Evolutionary conservation across 495 filamentous ascomycete genomes (phyloP).

Genomic region (Podospora didyma): DNA sequence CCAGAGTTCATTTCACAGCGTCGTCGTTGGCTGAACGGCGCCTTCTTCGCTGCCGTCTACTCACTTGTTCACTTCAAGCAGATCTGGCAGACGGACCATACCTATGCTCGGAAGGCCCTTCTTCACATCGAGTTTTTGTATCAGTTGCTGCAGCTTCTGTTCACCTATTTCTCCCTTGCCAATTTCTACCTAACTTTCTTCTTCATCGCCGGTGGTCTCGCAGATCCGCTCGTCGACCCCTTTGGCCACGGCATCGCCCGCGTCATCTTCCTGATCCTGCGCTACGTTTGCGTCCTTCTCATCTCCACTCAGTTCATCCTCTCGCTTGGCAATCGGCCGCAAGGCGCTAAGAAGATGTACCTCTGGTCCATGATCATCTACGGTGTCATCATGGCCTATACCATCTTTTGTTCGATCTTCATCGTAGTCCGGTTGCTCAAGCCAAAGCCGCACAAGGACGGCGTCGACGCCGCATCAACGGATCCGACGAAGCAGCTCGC

Average conservation of each 20-base stretch:
- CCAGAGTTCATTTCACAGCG: constrained; percentile 97
- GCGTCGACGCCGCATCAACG: not conserved
- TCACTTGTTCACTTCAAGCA: constrained; percentile 92
- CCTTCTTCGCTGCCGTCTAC: constrained; percentile 98
- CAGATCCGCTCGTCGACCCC: constrained; percentile 76
- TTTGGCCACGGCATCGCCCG: constrained; percentile 82
- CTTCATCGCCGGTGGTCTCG: constrained; percentile 94
- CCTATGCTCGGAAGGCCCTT: constrained; percentile 78
- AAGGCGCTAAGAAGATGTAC: constrained; percentile 93
- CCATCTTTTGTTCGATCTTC: constrained; percentile 78
- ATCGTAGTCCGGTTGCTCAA: constrained; percentile 75
- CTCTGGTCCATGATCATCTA: constrained; percentile 82
- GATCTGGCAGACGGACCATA: constrained; percentile 93
- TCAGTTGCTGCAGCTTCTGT: constrained; percentile 83
- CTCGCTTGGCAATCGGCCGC: constrained; percentile 96
- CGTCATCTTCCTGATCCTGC: constrained; percentile 80
- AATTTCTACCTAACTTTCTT: constrained; percentile 99
- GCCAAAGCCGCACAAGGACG: constrained; percentile 37
- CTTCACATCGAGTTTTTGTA: constrained; percentile 96
- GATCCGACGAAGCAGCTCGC: constrained; percentile 14
- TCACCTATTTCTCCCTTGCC: constrained; percentile 96
- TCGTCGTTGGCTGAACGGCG: constrained; percentile 95
- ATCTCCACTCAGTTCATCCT: constrained; percentile 96
- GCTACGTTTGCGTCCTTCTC: constrained; percentile 78
- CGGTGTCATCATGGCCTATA: constrained; percentile 93